Evolutionary conservation across 805 yeast species (phyloP).

Genomic region (Wickerhamomyces silvicola): DNA sequence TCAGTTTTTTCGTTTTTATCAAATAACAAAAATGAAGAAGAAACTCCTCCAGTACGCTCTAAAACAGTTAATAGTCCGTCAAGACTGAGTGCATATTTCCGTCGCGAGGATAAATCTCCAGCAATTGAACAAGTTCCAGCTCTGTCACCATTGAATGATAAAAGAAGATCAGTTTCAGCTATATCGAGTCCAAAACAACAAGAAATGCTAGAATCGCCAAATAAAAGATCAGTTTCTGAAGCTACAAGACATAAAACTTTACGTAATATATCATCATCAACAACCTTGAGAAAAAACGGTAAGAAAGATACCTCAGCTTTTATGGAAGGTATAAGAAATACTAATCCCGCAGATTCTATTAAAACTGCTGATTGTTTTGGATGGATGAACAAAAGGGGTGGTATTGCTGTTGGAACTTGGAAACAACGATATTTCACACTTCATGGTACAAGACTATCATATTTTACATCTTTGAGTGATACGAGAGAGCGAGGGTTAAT

Average conservation of each 20-base stretch:
- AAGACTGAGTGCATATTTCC: no score
- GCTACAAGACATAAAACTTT: slow-evolving; percentile 44
- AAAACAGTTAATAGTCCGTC: no score
- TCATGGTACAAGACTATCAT: slow-evolving; percentile 90
- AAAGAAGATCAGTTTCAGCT: slow-evolving; percentile 47
- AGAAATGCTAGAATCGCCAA: slow-evolving; percentile 14
- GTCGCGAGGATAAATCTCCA: slow-evolving; percentile 1
- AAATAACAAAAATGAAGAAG: slow-evolving; percentile 8
- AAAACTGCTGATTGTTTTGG: slow-evolving; percentile 76
- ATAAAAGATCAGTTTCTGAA: slow-evolving; percentile 42
- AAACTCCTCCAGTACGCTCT: slow-evolving; percentile 1
- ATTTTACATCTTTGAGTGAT: slow-evolving; percentile 74
- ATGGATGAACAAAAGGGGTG: slow-evolving; percentile 94
- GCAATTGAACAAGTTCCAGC: slow-evolving; percentile 5
- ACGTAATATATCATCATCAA: slow-evolving; percentile 48
- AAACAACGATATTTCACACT: slow-evolving; percentile 75
- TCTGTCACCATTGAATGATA: slow-evolving; percentile 20
- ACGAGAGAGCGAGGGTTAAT: slow-evolving; percentile 85
- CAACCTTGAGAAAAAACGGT: slow-evolving; percentile 30
- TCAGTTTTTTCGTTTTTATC: slow-evolving; percentile 49
- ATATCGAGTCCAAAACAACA: slow-evolving; percentile 34
- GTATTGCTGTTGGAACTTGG: slow-evolving; percentile 84
- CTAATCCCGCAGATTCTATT: slow-evolving; percentile 73
- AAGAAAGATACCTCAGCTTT: slow-evolving; percentile 74
- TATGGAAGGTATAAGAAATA: slow-evolving; percentile 76